phyloP scores from a whole-genome alignment of 805 yeast species.

The Yamadazyma paraphyllophila region DNA sequence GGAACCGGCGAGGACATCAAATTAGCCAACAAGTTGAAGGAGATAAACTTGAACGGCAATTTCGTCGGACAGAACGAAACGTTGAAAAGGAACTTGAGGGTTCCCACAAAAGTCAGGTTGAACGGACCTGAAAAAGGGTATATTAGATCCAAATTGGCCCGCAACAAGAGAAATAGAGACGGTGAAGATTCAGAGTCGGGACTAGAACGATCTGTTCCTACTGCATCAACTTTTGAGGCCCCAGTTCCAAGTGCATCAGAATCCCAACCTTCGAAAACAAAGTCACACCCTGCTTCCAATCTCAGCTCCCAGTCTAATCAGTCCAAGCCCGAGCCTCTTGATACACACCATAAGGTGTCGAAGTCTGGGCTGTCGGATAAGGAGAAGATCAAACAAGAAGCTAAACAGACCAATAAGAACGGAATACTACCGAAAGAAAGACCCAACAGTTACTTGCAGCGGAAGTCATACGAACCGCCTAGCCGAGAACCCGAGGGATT shows the following conservation, averaged over 20 bases:
- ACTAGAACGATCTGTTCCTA: background rate
- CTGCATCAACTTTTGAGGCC: too few relatives aligned
- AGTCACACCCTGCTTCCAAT: too few relatives aligned
- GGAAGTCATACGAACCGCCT: background rate
- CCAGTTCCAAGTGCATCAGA: too few relatives aligned
- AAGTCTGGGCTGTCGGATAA: too few relatives aligned
- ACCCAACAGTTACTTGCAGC: background rate
- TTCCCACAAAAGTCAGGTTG: background rate
- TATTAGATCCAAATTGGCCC: background rate
- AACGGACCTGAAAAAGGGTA: conserved; percentile 1
- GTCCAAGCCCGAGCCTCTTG: too few relatives aligned
- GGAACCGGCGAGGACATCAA: too few relatives aligned
- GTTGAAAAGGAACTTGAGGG: background rate
- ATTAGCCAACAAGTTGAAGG: background rate
- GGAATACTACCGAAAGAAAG: background rate
- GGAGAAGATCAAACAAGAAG: too few relatives aligned
- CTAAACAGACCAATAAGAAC: too few relatives aligned
- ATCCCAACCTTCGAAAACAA: too few relatives aligned
- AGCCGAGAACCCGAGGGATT: conserved; percentile 20
- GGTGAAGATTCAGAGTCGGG: background rate
- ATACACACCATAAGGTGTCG: too few relatives aligned
- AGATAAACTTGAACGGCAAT: background rate
- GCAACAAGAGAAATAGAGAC: background rate
- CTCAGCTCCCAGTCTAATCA: too few relatives aligned
- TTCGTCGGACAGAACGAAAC: background rate